Conservation (phyloP, 75 land plant genomes). For the Pinus tabuliformis region DNA sequence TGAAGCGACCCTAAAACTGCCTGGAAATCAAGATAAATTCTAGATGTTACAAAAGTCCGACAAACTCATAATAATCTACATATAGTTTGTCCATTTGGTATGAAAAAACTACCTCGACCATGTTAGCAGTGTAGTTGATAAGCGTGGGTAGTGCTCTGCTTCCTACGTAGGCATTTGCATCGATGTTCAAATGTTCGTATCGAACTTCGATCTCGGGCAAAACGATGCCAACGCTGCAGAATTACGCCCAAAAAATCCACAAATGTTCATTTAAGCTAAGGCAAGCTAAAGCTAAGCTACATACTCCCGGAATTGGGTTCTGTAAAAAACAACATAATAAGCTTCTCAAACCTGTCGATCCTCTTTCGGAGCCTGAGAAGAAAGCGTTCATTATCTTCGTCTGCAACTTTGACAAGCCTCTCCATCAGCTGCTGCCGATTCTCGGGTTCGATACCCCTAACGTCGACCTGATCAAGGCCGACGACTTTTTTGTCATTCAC, state of each 20-base stretch:
- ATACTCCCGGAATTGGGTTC: too few relatives aligned
- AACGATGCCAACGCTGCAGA: too few relatives aligned
- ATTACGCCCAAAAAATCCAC: too few relatives aligned
- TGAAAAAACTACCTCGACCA: constrained; percentile 16
- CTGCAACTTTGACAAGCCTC: constrained; percentile 31
- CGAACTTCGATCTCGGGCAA: constrained; percentile 34
- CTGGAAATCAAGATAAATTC: too few relatives aligned
- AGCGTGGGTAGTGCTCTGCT: constrained; percentile 39
- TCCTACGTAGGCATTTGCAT: constrained; percentile 30
- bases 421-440: constrained; percentile 35
- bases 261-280: too few relatives aligned
- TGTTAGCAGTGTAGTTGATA: constrained; percentile 17
- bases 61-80: too few relatives aligned
- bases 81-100: too few relatives aligned
- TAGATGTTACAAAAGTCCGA: too few relatives aligned
- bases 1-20: too few relatives aligned
- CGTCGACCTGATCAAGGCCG: constrained; percentile 18
- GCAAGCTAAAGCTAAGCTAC: too few relatives aligned
- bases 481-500: neutral
- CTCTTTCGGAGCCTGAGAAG: too few relatives aligned
- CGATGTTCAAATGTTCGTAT: constrained; percentile 29
- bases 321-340: too few relatives aligned
- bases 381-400: constrained; percentile 36
- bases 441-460: constrained; percentile 18
- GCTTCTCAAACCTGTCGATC: constrained; percentile 15